phyloP scores from a whole-genome alignment of 2,329 filamentous ascomycete genomes.

The Colletotrichum tabaci region DNA sequence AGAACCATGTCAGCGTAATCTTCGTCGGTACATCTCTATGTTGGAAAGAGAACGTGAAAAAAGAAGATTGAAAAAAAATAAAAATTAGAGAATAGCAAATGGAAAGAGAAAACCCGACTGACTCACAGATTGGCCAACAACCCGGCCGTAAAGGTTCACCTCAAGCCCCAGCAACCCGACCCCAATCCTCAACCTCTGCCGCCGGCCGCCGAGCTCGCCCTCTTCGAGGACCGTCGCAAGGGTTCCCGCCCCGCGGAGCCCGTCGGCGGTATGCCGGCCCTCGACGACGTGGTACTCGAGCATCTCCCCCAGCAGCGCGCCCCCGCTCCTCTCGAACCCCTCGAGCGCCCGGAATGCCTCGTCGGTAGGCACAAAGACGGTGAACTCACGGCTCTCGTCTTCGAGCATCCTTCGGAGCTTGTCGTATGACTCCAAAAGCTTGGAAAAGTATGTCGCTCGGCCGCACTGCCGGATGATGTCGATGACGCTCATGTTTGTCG shows the following conservation, averaged over 20 bases:
- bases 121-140: conserved; percentile 19
- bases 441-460: neutral
- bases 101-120: too few relatives aligned
- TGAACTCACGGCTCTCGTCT: neutral
- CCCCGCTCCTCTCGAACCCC: neutral
- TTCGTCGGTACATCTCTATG: too few relatives aligned
- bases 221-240: conserved; percentile 7
- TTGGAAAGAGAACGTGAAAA: neutral
- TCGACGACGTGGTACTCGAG: conserved; percentile 31
- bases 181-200: conserved; percentile 2
- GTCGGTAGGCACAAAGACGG: conserved; percentile 26
- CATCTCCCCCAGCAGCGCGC: conserved; percentile 59
- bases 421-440: conserved; percentile 9
- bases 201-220: neutral
- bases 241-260: neutral
- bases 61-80: neutral
- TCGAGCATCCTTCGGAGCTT: conserved; percentile 1
- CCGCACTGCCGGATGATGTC: conserved; percentile 7
- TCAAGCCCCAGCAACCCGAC: neutral
- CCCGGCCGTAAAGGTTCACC: conserved; percentile 23
- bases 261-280: neutral
- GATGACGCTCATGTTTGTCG: neutral
- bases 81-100: too few relatives aligned
- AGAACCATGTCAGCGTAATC: neutral
- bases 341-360: conserved; percentile 15